These are phyloP conservation scores for Rubus idaeus DNA, from an alignment of 306 rosid genomes.

Conservation along the genomic window DNA sequence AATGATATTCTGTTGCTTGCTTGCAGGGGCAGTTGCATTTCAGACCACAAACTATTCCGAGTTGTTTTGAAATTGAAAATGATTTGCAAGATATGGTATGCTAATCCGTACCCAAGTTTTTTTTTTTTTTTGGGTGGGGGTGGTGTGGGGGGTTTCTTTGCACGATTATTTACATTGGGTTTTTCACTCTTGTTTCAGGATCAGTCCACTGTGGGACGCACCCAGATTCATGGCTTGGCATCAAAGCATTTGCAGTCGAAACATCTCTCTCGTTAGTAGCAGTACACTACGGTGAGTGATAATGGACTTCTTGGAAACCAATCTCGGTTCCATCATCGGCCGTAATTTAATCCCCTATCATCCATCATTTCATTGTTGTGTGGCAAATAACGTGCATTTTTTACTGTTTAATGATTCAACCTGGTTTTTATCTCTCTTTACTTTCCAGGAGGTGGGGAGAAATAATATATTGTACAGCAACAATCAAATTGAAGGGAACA, in stretches of 20 bases:
- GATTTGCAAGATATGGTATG: slow-evolving; percentile 36
- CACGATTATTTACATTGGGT: slow-evolving; percentile 1
- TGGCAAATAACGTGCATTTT: neutral
- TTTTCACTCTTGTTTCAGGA: slow-evolving; percentile 34
- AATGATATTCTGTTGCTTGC: slow-evolving; percentile 12
- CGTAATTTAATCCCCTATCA: neutral
- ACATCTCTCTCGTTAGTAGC: slow-evolving; percentile 25
- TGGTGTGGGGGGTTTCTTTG: neutral
- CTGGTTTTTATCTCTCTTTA: neutral
- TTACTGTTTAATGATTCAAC: neutral
- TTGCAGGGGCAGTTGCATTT: slow-evolving; percentile 47
- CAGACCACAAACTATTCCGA: slow-evolving; percentile 30
- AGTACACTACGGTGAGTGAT: neutral
- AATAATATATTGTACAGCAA: neutral
- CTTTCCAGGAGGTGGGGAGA: slow-evolving; percentile 1
- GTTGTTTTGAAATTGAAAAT: slow-evolving; percentile 32
- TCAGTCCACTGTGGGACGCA: slow-evolving; percentile 33
- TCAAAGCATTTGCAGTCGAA: slow-evolving; percentile 32
- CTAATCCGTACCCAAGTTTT: neutral
- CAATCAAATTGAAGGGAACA: neutral
- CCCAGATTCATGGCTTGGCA: slow-evolving; percentile 34
- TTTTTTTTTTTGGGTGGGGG: no score
- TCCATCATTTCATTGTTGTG: neutral
- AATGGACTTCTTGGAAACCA: neutral
- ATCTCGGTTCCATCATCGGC: neutral